Conservation (phyloP, 306 rosid genomes). For the Lathyrus sativus region DNA sequence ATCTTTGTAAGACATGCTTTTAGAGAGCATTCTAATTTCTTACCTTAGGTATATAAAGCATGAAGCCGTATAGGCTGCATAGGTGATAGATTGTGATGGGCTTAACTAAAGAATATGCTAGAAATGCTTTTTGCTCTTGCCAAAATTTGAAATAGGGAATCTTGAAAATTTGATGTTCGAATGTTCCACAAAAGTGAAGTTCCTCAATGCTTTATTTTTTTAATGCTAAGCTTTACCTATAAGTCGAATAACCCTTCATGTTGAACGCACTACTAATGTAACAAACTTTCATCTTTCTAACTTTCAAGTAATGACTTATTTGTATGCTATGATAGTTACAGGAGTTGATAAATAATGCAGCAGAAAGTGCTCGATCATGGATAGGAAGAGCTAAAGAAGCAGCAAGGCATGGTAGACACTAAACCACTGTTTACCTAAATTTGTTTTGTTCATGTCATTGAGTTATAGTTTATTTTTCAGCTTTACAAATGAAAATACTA, state of each 20-base stretch:
- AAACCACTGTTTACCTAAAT: slow-evolving; percentile 8
- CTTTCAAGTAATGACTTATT: slow-evolving; percentile 9
- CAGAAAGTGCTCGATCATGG: slow-evolving; percentile 74
- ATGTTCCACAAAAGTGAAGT: slow-evolving; percentile 25
- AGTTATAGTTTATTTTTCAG: not conserved
- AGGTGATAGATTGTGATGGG: slow-evolving; percentile 23
- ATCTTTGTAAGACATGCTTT: slow-evolving; percentile 8
- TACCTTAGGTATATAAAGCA: slow-evolving; percentile 21
- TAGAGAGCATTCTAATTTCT: slow-evolving; percentile 2
- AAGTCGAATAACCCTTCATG: slow-evolving; percentile 12
- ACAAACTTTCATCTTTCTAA: slow-evolving; percentile 25
- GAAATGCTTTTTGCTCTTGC: not conserved
- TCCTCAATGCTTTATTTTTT: slow-evolving; percentile 15
- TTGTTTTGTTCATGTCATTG: slow-evolving; percentile 4
- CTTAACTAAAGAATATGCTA: slow-evolving; percentile 5
- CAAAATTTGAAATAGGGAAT: slow-evolving; percentile 27
- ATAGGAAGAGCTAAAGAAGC: slow-evolving; percentile 72
- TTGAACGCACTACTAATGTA: slow-evolving; percentile 18
- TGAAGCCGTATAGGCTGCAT: slow-evolving; percentile 10
- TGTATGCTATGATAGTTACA: slow-evolving; percentile 57
- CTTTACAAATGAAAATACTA: slow-evolving; percentile 30
- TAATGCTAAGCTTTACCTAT: slow-evolving; percentile 1
- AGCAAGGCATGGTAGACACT: slow-evolving; percentile 65
- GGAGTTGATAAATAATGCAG: slow-evolving; percentile 60
- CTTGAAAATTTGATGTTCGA: slow-evolving; percentile 9